Base-by-base conservation (phyloP, 768 basidiomycete species). In the Leccinum obscurum region DNA sequence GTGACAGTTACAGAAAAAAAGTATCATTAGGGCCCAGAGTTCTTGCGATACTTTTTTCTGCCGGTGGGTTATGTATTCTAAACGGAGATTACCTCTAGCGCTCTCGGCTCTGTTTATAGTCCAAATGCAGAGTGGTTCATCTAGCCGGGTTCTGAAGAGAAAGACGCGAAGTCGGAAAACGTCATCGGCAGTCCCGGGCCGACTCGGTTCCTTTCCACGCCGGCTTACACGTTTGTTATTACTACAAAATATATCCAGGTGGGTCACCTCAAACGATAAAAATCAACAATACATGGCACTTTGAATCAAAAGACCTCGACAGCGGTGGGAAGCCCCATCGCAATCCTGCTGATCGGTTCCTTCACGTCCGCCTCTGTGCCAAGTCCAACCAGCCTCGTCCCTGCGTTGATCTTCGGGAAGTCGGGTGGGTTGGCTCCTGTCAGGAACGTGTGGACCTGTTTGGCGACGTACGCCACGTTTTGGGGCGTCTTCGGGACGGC, bases 391-490 rank as follows among this genome's bases (percentile, higher is more conserved):
- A 78, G 79, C 3, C 61, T 61, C 46, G 67, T 70, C 61, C 80
- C 82, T 22, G 79, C 78, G 35, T 71, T 61, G 26, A 81, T 77
- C 60, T 79, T 72, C 0, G 82, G 85, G 74, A 88, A 93, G 68
- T 93, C 92, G 4, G 90, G 88, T 8, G 89, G 89, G 24, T 86
- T 81, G 24, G 81, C 67, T 7, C 86, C 86, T 8, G 72, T 62
- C 44, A 87, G 73, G 74, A 91, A 93, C 13, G 79, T 72, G 41
- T 84, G 81, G 34, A 78, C 83, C 72, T 93, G 92, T 65, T 79
- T 77, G 60, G 77, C 73, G 51, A 92, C 68, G 65, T 92, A 92
- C 14, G 72, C 77, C 41, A 77, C 76, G 69, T 90, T 90, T 63
- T 77, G 76, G 1, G 83, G 81, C 2, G 88, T 90, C 57, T 82